Base-by-base conservation (phyloP, 495 filamentous ascomycete genomes). In the Thozetella sp. region DNA sequence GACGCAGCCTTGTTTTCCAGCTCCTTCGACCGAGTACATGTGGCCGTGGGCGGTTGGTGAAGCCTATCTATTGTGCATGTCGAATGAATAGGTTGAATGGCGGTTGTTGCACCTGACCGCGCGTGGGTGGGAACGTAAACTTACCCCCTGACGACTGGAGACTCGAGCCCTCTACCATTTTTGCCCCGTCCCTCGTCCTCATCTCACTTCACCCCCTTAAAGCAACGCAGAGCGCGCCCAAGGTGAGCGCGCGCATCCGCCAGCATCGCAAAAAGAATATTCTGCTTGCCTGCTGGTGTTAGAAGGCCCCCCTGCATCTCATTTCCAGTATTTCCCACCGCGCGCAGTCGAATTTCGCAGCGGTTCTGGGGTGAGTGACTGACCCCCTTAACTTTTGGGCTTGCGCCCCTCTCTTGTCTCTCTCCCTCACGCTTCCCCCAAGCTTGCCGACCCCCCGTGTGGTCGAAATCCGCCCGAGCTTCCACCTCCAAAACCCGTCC, bases 121-220 rank as follows among this genome's bases (percentile, higher is more conserved):
- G n/a, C n/a, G n/a, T n/a, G 43, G 43, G 4, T 9, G 43, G 43
- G 20, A 48, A 48, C 10, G 43, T 48, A 48, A 48, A 48, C 43
- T 48, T 48, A 48, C 43, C 43, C 43, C 43, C 43, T 48, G 43
- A 48, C 43, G 43, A 20, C 43, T n/a, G n/a, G 43, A 11, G 43
- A 48, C 43, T 48, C 43, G 20, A 48, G n/a, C n/a, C 43, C 43
- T 11, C 43, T 20, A 3, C 43, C 3, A 15, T 48, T 48, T 48
- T 48, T 48, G 9, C n/a, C 10, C 10, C 43, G 9, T 20, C 43
- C n/a, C 3, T 48, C 9, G 4, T 19, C 4, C n/a, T 48, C 43
- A 11, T 48, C 43, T 48, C 43, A 48, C 43, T 48, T 20, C 43
- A 48, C 43, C 43, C 30, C 43, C 43, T 48, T 9, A 48, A 48